Conservation (phyloP, 1,284 basidiomycete genomes). For the Sanguinoderma infundibulare region DNA sequence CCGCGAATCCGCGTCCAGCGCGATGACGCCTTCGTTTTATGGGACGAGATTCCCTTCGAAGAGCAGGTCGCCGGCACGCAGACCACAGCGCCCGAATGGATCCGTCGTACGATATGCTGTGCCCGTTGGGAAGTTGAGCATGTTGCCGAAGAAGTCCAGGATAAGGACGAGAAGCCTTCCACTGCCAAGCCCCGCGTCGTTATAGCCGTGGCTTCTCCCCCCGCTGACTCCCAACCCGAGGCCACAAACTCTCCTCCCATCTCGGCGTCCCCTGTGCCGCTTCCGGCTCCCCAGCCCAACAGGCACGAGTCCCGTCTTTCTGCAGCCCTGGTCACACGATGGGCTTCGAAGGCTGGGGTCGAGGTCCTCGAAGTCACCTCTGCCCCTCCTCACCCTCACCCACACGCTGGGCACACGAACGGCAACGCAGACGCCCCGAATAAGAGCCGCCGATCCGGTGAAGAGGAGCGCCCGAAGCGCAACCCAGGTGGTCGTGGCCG, state of each 20-base stretch:
- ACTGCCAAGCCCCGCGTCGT: slow-evolving; percentile 49
- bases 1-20: slow-evolving; percentile 77
- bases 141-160: slow-evolving; percentile 21
- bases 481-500: slow-evolving; percentile 29
- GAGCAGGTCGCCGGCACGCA: slow-evolving; percentile 34
- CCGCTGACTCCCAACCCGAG: slow-evolving; percentile 38
- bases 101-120: slow-evolving; percentile 80
- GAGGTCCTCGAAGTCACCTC: slow-evolving; percentile 58
- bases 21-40: slow-evolving; percentile 78
- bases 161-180: slow-evolving; percentile 19
- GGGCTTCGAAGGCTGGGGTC: slow-evolving; percentile 69
- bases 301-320: slow-evolving; percentile 68
- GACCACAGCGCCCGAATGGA: slow-evolving; percentile 72
- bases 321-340: slow-evolving; percentile 63
- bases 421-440: slow-evolving; percentile 15
- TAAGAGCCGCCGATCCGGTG: slow-evolving; percentile 32
- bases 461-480: slow-evolving; percentile 41
- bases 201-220: slow-evolving; percentile 55
- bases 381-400: slow-evolving; percentile 18
- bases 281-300: slow-evolving; percentile 62
- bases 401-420: background rate
- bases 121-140: slow-evolving; percentile 71
- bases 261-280: slow-evolving; percentile 59
- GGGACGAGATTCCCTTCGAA: slow-evolving; percentile 67
- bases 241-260: slow-evolving; percentile 36